These are phyloP conservation scores for Coemansia sp. DNA, from an alignment of 192 early-diverging fungal genomes.

Conservation along the genomic window DNA sequence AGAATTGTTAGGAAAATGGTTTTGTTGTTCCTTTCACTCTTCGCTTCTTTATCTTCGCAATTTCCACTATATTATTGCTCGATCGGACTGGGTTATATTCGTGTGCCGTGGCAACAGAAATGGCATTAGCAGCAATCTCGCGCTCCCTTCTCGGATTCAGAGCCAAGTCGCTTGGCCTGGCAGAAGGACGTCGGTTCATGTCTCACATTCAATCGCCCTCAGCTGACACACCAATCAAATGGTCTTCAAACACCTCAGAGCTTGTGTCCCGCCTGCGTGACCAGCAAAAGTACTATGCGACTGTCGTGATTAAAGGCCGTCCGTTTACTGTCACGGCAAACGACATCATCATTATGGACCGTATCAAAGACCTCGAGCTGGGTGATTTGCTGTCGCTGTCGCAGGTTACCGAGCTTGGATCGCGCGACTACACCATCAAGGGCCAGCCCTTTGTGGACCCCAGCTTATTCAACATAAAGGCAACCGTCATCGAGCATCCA, in stretches of 20 bases:
- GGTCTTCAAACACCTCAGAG: constrained; percentile 31
- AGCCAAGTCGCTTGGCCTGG: neutral
- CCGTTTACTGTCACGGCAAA: constrained; percentile 85
- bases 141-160: constrained; percentile 9
- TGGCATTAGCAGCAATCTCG: constrained; percentile 11
- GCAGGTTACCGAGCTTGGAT: constrained; percentile 83
- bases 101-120: neutral
- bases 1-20: neutral
- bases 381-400: constrained; percentile 88
- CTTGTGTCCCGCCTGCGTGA: constrained; percentile 58
- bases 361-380: constrained; percentile 78
- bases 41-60: constrained; percentile 1
- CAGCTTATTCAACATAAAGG: constrained; percentile 72
- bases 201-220: constrained; percentile 4
- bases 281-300: constrained; percentile 77
- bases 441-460: constrained; percentile 84
- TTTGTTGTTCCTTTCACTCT: neutral
- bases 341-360: constrained; percentile 82
- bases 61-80: constrained; percentile 3
- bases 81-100: neutral
- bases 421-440: constrained; percentile 77
- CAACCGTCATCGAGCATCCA: constrained; percentile 87
- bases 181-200: constrained; percentile 1
- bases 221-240: constrained; percentile 19
- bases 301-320: constrained; percentile 83